Evolutionary conservation across 2,329 filamentous ascomycete species (phyloP).

Genomic region (Phaeosphaeriaceae sp.): DNA sequence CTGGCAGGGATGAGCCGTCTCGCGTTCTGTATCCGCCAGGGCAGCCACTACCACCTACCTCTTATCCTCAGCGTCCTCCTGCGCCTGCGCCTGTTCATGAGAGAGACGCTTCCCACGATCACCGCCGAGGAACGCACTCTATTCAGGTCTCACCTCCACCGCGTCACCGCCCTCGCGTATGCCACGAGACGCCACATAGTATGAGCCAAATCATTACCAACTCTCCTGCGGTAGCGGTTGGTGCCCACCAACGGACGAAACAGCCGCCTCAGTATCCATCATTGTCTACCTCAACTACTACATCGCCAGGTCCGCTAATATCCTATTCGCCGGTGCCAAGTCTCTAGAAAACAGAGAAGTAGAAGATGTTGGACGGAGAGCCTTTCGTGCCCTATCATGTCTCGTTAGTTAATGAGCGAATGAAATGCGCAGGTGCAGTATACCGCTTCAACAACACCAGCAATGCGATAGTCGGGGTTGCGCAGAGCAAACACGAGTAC

Average conservation of each 20-base stretch:
- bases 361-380: conserved; percentile 84
- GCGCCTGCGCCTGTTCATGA: conserved; percentile 21
- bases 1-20: conserved; percentile 25
- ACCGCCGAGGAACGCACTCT: conserved; percentile 29
- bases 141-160: conserved; percentile 22
- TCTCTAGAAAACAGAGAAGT: conserved; percentile 71
- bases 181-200: conserved; percentile 37
- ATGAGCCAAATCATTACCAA: conserved; percentile 35
- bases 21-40: conserved; percentile 34
- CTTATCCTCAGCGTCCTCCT: conserved; percentile 36
- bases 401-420: conserved; percentile 79
- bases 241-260: conserved; percentile 33
- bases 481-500: conserved; percentile 67
- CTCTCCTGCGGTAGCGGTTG: conserved; percentile 26
- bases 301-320: conserved; percentile 28
- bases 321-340: conserved; percentile 27
- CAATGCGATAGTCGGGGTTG: conserved; percentile 73
- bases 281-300: conserved; percentile 18
- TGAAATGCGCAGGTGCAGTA: conserved; percentile 79
- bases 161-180: conserved; percentile 38
- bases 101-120: conserved; percentile 20
- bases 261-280: conserved; percentile 32
- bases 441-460: conserved; percentile 86
- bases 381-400: conserved; percentile 81
- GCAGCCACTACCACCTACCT: conserved; percentile 13